Evolutionary conservation across 2,329 filamentous ascomycete species (phyloP).

Genomic region (Colletotrichum horii): DNA sequence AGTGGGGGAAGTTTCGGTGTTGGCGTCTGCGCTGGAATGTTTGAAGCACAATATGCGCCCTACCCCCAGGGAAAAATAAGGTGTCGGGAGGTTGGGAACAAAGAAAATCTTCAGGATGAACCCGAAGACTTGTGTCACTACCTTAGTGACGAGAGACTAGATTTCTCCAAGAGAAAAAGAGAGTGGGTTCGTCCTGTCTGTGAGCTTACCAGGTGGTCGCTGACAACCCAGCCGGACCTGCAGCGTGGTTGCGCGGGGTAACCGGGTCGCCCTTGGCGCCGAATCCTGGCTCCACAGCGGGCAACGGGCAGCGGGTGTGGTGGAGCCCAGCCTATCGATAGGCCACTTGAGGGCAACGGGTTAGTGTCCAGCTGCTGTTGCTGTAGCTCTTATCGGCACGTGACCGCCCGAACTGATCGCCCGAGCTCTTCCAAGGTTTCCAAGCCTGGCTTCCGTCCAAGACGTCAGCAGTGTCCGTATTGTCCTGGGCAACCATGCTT

Average conservation of each 20-base stretch:
- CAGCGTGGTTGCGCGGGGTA: slow-evolving; percentile 24
- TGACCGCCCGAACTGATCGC: background rate
- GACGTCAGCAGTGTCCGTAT: background rate
- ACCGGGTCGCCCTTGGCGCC: slow-evolving; percentile 14
- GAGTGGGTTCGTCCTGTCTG: slow-evolving; percentile 8
- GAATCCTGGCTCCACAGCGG: background rate
- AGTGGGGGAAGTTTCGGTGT: background rate
- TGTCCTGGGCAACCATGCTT: background rate
- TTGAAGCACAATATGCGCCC: background rate
- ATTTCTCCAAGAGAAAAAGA: background rate
- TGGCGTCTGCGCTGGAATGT: background rate
- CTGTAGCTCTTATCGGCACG: slow-evolving; percentile 22
- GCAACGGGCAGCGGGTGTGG: background rate
- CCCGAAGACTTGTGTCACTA: slow-evolving; percentile 1
- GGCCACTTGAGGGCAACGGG: background rate
- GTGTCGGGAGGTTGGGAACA: background rate
- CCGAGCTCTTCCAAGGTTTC: background rate
- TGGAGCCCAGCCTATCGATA: slow-evolving; percentile 14
- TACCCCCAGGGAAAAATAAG: background rate
- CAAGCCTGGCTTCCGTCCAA: background rate
- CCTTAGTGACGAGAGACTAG: background rate
- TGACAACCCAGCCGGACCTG: slow-evolving; percentile 2
- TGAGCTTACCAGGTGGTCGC: slow-evolving; percentile 11
- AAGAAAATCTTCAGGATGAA: background rate
- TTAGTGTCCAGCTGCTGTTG: background rate